These are phyloP conservation scores for Conringia planisiliqua DNA, from an alignment of 345 rosid species.

Conservation along the genomic window DNA sequence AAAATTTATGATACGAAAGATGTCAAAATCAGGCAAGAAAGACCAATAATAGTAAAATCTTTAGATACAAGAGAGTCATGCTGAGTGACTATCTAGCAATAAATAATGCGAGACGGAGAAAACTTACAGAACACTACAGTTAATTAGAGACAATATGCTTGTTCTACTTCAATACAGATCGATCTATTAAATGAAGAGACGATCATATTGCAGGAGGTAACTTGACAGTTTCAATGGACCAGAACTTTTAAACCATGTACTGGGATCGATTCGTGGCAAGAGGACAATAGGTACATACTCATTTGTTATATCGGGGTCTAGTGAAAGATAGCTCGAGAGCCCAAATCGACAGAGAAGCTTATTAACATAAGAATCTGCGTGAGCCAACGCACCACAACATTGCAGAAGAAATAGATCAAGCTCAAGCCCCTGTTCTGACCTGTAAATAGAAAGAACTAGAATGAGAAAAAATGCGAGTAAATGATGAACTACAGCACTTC, in stretches of 20 bases:
- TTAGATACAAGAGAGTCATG: conserved; percentile 2
- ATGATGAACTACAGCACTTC: conserved; percentile 13
- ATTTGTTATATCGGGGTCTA: conserved; percentile 46
- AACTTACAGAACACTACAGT: not conserved
- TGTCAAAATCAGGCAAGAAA: conserved; percentile 8
- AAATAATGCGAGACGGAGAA: not conserved
- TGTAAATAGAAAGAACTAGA: conserved; percentile 39
- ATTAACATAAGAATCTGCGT: conserved; percentile 72
- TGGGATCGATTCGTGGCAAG: not conserved
- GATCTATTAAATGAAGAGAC: not conserved
- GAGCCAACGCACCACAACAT: conserved; percentile 96
- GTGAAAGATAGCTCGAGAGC: conserved; percentile 55
- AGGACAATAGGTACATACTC: conserved; percentile 51
- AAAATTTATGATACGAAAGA: conserved; percentile 6
- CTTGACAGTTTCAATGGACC: conserved; percentile 11
- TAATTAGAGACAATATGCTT: not conserved
- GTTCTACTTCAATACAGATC: not conserved
- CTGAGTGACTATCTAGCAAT: conserved; percentile 8
- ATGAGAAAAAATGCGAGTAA: conserved; percentile 13
- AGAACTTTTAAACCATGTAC: conserved; percentile 7
- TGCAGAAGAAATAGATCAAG: conserved; percentile 94
- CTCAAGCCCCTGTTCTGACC: conserved; percentile 93
- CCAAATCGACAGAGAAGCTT: conserved; percentile 84
- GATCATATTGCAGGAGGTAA: conserved; percentile 9
- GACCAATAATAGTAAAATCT: not conserved